Evolutionary conservation across 108 stramenopile species (phyloP), one percentile per base, ranked within the genome.

Genomic region (Nitzschia sp.): DNA sequence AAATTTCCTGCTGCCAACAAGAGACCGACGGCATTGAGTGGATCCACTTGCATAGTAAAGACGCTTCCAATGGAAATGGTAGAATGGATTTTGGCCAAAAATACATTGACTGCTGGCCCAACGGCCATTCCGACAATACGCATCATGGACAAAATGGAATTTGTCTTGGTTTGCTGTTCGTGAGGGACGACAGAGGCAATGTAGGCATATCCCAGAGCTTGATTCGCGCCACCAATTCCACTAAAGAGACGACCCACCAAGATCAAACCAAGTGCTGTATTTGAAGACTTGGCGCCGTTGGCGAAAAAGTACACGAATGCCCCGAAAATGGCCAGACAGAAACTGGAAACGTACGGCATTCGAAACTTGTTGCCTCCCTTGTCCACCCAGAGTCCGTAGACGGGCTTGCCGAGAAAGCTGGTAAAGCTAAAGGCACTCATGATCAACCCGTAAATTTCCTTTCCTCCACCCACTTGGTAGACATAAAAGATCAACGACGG

Each of bases 401-500:
- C 47, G n/a, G 90, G 90, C 66, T 92, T 92, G 54, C 60, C 65
- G 54, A 75, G 82, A 70, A 88, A 92, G 18, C 76, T 75, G 17
- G 87, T 68, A 75, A 92, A 92, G 23, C 74, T 76, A 58, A 85
- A 82, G 24, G 75, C 63, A 42, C 78, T 56, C 31, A 89, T 70
- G 51, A 82, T 77, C 26, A 84, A 59, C 62, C 90, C 90, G 46
- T 92, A 92, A 21, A 72, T 66, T 46, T 87, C 82, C 63, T 85
- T 78, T 9, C 70, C 72, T 29, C 90, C 90, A 9, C 87, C 87
- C n/a, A 69, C n/a, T 61, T 76, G 51, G 30, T 57, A 46, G 18
- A 92, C 80, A 72, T 92, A 92, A 82, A 92, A 89, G 32, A 86
- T 75, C n/a, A 92, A 60, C 1, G 86, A 87, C 11, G 90, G 90